Conservation (phyloP, 1,284 basidiomycete species). For the Apiotrichum domesticum region DNA sequence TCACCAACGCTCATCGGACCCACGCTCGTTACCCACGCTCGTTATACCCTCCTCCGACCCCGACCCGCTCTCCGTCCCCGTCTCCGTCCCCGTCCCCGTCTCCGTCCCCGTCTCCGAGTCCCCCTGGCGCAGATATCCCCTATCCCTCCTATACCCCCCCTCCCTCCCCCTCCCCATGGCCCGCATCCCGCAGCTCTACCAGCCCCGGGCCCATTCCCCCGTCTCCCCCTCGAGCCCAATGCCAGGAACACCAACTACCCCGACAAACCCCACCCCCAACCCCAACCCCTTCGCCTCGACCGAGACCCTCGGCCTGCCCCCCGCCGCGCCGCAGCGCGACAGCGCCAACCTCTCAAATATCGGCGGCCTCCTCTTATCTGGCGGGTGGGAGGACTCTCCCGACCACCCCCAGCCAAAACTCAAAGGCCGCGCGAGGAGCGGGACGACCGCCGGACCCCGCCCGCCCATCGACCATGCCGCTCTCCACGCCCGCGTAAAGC, state of each 20-base stretch:
- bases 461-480: not conserved
- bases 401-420: not conserved
- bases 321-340: conserved; percentile 2
- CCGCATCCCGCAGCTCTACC: conserved; percentile 14
- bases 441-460: not conserved
- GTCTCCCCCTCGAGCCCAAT: not conserved
- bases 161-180: not conserved
- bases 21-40: no score
- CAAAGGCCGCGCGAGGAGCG: not conserved
- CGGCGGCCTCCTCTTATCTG: conserved; percentile 13
- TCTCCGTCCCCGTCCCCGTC: no score
- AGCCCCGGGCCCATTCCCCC: not conserved
- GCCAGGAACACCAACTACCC: not conserved
- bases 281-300: conserved; percentile 6
- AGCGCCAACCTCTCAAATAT: conserved; percentile 12
- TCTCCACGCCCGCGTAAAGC: conserved; percentile 6
- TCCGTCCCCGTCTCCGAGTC: no score
- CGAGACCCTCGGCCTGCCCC: not conserved
- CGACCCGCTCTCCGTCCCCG: no score
- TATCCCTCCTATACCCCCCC: not conserved
- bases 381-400: not conserved
- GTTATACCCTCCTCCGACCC: no score
- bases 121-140: no score
- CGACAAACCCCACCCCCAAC: not conserved
- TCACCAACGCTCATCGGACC: no score